Percentiles rank a stretch among this genome's conserved stretches.
Conservation (phyloP, 2,329 filamentous ascomycete genomes). For the Trichoderma aggressivum region DNA sequence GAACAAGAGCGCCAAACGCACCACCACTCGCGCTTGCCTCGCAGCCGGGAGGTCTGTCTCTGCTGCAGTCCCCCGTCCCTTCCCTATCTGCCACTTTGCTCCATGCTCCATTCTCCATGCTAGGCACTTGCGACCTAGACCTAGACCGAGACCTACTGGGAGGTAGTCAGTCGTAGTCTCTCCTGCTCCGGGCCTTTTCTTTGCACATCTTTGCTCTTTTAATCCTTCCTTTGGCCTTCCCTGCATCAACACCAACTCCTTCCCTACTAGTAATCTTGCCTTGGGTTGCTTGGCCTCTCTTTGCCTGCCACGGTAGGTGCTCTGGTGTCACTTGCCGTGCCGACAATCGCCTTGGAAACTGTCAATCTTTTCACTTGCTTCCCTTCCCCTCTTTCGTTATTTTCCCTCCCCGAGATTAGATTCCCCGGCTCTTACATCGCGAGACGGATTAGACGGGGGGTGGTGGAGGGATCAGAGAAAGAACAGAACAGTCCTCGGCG, state of each 20-base stretch:
- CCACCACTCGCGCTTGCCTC: slow-evolving; percentile 13
- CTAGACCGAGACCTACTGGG: background rate
- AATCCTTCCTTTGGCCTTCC: slow-evolving; percentile 16
- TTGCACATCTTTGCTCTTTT: slow-evolving; percentile 23
- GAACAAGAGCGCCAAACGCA: background rate
- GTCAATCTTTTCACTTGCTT: background rate
- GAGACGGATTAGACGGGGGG: slow-evolving; percentile 6
- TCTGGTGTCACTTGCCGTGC: background rate
- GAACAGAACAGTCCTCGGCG: background rate
- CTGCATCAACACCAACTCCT: background rate
- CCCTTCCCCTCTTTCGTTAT: background rate
- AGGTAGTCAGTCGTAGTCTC: too few relatives aligned
- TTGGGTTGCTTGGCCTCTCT: background rate
- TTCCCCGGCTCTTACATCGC: background rate
- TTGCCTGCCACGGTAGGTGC: background rate
- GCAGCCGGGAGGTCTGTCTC: background rate
- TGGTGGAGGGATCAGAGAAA: slow-evolving; percentile 1
- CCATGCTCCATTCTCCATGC: background rate
- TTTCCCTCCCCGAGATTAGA: background rate
- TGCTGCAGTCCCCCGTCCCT: slow-evolving; percentile 1
- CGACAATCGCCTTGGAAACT: background rate
- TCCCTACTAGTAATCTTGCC: background rate
- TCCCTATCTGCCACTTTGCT: background rate
- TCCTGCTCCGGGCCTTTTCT: slow-evolving; percentile 3
- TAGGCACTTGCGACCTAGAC: background rate